phyloP scores from a whole-genome alignment of 2,329 filamentous ascomycete species.

The Trichoderma harzianum region DNA sequence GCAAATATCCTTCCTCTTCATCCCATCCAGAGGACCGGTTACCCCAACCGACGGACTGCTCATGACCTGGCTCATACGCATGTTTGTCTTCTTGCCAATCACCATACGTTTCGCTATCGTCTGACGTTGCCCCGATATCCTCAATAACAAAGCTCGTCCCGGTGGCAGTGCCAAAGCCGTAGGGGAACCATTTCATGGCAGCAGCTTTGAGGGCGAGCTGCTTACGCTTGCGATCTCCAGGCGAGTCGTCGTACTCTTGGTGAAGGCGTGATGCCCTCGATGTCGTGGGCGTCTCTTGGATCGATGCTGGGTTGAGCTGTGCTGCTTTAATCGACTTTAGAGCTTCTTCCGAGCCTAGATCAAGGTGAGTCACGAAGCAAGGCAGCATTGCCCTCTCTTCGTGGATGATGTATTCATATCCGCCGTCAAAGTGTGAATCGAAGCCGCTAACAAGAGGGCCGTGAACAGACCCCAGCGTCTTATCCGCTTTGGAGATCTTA shows the following conservation, averaged over 20 bases:
- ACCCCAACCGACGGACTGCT: neutral
- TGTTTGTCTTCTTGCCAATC: conserved; percentile 35
- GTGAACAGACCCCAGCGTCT: conserved; percentile 10
- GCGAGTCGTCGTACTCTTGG: conserved; percentile 20
- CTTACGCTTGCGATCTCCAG: conserved; percentile 36
- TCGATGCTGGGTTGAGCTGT: neutral
- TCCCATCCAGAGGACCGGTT: conserved; percentile 23
- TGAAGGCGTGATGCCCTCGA: neutral
- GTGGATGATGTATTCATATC: neutral
- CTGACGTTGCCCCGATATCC: conserved; percentile 41
- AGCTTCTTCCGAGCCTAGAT: neutral
- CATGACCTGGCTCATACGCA: conserved; percentile 20
- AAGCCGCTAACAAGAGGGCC: neutral
- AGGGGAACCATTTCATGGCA: conserved; percentile 46
- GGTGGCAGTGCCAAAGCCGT: conserved; percentile 43
- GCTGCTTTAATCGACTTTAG: neutral
- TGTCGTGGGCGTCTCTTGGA: neutral
- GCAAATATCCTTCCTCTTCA: conserved; percentile 14
- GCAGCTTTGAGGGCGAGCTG: conserved; percentile 39
- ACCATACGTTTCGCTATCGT: conserved; percentile 43
- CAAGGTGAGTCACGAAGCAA: neutral
- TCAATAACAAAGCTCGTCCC: conserved; percentile 44
- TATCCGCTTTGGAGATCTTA: neutral
- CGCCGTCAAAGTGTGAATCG: neutral
- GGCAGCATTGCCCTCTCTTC: neutral